These are phyloP conservation scores for Heliamphora pulchella DNA, from an alignment of 179 eudicot genomes.

Conservation along the genomic window DNA sequence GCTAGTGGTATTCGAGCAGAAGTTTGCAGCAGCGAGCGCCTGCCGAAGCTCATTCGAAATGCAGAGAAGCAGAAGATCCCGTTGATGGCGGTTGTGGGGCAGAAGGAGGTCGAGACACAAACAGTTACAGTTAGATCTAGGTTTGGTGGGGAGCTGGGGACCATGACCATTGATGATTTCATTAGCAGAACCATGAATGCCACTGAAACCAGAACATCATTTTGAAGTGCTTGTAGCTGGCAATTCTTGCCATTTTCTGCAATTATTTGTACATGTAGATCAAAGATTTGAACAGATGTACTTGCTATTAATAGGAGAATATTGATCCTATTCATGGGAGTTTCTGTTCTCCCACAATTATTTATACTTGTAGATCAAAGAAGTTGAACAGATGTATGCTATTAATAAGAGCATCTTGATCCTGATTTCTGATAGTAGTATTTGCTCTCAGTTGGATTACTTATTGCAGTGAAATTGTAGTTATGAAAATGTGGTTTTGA, in stretches of 20 bases:
- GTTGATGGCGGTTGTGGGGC: conserved; percentile 85
- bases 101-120: conserved; percentile 70
- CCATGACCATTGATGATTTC: conserved; percentile 57
- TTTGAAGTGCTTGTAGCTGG: conserved; percentile 25
- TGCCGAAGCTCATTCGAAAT: conserved; percentile 78
- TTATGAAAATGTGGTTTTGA: too few species aligned
- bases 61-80: conserved; percentile 92
- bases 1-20: conserved; percentile 69
- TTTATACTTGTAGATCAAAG: too few species aligned
- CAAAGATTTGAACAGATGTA: neutral
- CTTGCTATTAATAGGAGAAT: neutral
- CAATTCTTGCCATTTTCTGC: neutral
- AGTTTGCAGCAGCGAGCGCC: conserved; percentile 82
- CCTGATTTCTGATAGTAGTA: too few species aligned
- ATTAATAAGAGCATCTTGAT: too few species aligned
- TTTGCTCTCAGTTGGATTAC: too few species aligned
- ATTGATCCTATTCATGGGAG: neutral
- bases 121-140: conserved; percentile 85
- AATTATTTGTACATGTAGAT: neutral
- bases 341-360: neutral
- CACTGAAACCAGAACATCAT: conserved; percentile 43
- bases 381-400: too few species aligned
- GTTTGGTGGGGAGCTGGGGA: conserved; percentile 78
- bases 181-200: conserved; percentile 46
- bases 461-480: too few species aligned